phyloP scores from a whole-genome alignment of 2,329 filamentous ascomycete genomes.

The Shiraia bambusicola region DNA sequence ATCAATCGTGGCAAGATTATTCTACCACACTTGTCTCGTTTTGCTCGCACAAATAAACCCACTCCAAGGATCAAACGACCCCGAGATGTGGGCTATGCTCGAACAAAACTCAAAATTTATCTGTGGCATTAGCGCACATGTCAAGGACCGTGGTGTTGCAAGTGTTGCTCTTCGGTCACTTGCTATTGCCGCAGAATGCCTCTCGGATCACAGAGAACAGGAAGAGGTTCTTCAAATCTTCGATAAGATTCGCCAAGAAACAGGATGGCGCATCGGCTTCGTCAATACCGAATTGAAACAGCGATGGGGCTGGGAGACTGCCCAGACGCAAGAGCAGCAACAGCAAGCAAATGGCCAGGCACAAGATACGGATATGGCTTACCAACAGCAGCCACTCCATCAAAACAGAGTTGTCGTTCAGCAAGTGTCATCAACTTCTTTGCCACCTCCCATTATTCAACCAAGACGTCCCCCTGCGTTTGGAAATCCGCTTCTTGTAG shows the following conservation, averaged over 20 bases:
- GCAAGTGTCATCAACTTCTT: constrained; percentile 19
- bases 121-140: constrained; percentile 85
- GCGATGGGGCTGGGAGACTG: constrained; percentile 70
- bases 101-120: constrained; percentile 78
- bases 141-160: constrained; percentile 76
- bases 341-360: constrained; percentile 16
- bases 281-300: constrained; percentile 72
- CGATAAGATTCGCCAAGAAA: constrained; percentile 71
- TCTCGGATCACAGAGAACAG: constrained; percentile 71
- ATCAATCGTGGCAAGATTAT: constrained; percentile 77
- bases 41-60: constrained; percentile 80
- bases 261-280: constrained; percentile 74
- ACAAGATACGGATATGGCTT: constrained; percentile 15
- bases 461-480: constrained; percentile 52
- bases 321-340: constrained; percentile 42
- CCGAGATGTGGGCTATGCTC: constrained; percentile 70
- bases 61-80: constrained; percentile 58
- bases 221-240: constrained; percentile 79
- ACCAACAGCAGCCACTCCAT: constrained; percentile 12
- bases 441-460: constrained; percentile 17
- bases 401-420: constrained; percentile 19
- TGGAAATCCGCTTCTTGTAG: constrained; percentile 69
- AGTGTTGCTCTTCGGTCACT: constrained; percentile 78
- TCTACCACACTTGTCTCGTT: constrained; percentile 86
- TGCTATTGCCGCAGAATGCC: constrained; percentile 71